phyloP scores from a whole-genome alignment of 352 stramenopile species.

The Phytophthora sp. region DNA sequence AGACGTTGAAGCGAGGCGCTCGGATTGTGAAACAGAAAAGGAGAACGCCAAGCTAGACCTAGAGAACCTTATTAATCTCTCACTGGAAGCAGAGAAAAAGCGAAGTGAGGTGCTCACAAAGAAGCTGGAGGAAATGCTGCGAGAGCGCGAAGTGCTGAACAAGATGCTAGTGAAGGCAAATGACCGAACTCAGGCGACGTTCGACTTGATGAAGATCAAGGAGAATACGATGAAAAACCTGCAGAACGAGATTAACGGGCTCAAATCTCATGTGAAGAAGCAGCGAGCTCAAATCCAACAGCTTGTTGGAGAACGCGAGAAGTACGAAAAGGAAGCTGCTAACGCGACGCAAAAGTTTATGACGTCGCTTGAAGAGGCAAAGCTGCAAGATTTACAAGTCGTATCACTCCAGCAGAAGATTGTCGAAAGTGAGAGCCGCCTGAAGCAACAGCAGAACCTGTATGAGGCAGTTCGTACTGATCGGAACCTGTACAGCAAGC shows the following conservation, averaged over 20 bases:
- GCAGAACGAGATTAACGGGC: constrained; percentile 88
- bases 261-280: constrained; percentile 83
- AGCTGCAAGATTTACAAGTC: constrained; percentile 79
- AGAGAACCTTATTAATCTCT: constrained; percentile 70
- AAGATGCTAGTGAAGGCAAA: constrained; percentile 90
- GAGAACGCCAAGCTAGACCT: constrained; percentile 68
- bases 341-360: constrained; percentile 83
- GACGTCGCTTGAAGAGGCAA: constrained; percentile 81
- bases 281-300: constrained; percentile 82
- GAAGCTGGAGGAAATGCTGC: constrained; percentile 81
- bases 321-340: constrained; percentile 88
- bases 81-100: constrained; percentile 67
- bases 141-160: constrained; percentile 83
- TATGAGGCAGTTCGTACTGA: constrained; percentile 94
- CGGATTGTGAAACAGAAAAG: constrained; percentile 66
- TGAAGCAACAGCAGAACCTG: constrained; percentile 96
- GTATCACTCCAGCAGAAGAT: constrained; percentile 82
- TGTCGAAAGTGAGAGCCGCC: constrained; percentile 64
- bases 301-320: constrained; percentile 86
- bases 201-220: constrained; percentile 92
- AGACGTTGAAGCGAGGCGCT: constrained; percentile 65
- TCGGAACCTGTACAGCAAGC: constrained; percentile 94
- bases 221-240: constrained; percentile 92
- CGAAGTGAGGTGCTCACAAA: constrained; percentile 76
- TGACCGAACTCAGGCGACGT: constrained; percentile 81